Evolutionary conservation across 2,329 filamentous ascomycete genomes (phyloP).

Genomic region (Pezicula radicicola): DNA sequence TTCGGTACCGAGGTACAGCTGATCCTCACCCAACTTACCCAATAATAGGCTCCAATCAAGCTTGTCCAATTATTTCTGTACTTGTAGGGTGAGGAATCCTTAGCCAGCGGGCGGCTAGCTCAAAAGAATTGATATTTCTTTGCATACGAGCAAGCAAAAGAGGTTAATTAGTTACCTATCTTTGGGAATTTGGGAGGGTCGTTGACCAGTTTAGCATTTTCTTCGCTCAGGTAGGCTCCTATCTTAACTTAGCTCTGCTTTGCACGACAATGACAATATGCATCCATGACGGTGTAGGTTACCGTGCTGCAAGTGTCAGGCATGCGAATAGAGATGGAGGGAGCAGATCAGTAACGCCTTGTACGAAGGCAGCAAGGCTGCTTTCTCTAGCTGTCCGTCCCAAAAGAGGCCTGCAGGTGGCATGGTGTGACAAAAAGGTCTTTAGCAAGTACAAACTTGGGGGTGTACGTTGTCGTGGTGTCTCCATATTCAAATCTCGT

Average conservation of each 20-base stretch:
- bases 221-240: not conserved
- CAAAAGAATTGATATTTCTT: too few relatives aligned
- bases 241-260: not conserved
- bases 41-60: too few relatives aligned
- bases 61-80: too few relatives aligned
- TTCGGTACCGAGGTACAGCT: not conserved
- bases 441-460: not conserved
- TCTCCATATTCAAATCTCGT: not conserved
- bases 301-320: conserved; percentile 19
- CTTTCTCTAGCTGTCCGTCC: not conserved
- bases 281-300: conserved; percentile 10
- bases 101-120: too few relatives aligned
- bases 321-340: conserved; percentile 12
- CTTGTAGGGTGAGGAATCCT: too few relatives aligned
- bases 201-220: not conserved
- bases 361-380: not conserved
- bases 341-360: not conserved
- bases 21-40: too few relatives aligned
- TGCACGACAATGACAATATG: conserved; percentile 1
- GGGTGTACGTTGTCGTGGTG: not conserved
- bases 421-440: not conserved
- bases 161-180: too few relatives aligned
- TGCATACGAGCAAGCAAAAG: too few relatives aligned
- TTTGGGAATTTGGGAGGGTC: too few relatives aligned
- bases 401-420: not conserved